Percentiles rank a stretch among this genome's conserved stretches.
Evolutionary conservation across 2,329 filamentous ascomycete species (phyloP).

Genomic region (Clonostachys rosea): DNA sequence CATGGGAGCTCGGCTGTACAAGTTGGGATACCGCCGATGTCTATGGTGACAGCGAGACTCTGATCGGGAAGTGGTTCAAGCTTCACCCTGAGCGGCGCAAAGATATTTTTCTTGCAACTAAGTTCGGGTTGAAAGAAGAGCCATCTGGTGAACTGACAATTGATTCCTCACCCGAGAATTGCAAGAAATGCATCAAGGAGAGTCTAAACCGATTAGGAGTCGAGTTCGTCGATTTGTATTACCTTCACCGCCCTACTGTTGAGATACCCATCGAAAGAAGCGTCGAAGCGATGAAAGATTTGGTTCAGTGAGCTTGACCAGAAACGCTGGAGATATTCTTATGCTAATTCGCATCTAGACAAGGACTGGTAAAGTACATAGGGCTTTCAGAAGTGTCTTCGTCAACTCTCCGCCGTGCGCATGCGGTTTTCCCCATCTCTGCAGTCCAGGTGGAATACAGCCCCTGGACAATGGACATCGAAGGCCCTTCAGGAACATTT

Average conservation of each 20-base stretch:
- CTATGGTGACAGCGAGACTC: slow-evolving; percentile 39
- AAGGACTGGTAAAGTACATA: slow-evolving; percentile 50
- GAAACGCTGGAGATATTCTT: no score
- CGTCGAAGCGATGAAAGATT: slow-evolving; percentile 34
- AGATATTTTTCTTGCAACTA: slow-evolving; percentile 37
- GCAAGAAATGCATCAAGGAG: slow-evolving; percentile 10
- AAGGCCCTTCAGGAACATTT: slow-evolving; percentile 33
- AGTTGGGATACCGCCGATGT: slow-evolving; percentile 41
- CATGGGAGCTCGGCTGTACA: slow-evolving; percentile 35
- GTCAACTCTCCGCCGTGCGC: slow-evolving; percentile 42
- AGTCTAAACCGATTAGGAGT: slow-evolving; percentile 37
- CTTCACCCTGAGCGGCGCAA: slow-evolving; percentile 33
- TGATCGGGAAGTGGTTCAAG: slow-evolving; percentile 41
- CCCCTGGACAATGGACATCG: slow-evolving; percentile 51
- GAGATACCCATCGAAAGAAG: slow-evolving; percentile 38
- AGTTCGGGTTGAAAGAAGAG: slow-evolving; percentile 11
- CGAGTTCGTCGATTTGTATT: slow-evolving; percentile 41
- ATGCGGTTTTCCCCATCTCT: slow-evolving; percentile 40
- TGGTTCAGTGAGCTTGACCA: slow-evolving; percentile 9
- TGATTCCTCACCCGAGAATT: slow-evolving; percentile 14
- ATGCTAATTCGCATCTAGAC: slow-evolving; percentile 10
- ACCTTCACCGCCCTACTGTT: slow-evolving; percentile 1
- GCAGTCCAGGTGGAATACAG: slow-evolving; percentile 51
- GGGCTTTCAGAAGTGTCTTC: slow-evolving; percentile 44
- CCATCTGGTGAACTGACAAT: slow-evolving; percentile 6